Conservation (phyloP, 2,329 filamentous ascomycete species). For the Stenocarpella maydis region DNA sequence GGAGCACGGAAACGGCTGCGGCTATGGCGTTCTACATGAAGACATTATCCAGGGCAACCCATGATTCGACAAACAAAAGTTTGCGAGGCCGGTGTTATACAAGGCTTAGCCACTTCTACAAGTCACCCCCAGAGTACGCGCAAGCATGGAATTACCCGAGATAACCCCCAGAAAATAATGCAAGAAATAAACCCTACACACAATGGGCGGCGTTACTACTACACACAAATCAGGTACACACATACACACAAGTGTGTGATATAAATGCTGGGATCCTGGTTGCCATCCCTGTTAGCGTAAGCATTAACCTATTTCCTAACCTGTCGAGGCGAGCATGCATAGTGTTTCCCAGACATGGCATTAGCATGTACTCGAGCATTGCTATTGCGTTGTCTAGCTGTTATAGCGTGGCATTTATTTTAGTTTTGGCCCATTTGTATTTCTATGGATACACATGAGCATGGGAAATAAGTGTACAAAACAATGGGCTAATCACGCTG, state of each 20-base stretch:
- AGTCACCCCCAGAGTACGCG: not conserved
- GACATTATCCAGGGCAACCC: constrained; percentile 14
- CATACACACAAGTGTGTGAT: not conserved
- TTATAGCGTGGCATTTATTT: not conserved
- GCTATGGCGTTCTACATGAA: constrained; percentile 7
- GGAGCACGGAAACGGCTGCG: not conserved
- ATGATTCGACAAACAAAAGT: not conserved
- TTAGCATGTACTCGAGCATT: constrained; percentile 16
- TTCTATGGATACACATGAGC: not conserved
- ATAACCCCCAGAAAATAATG: not conserved
- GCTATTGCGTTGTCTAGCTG: not conserved
- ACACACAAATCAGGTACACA: not conserved
- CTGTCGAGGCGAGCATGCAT: not conserved
- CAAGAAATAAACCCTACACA: not conserved
- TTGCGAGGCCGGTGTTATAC: not conserved
- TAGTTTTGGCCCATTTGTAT: not conserved
- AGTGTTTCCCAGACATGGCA: constrained; percentile 1
- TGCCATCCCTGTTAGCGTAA: not conserved
- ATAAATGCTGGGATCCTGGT: not conserved
- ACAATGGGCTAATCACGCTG: not conserved
- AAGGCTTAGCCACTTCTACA: not conserved
- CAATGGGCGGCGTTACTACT: not conserved
- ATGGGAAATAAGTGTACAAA: not conserved
- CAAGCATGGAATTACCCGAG: not conserved
- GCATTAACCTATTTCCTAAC: not conserved